Percentiles rank a stretch among this genome's conserved stretches.
Conservation (phyloP, 208 protist genomes). For the Strigomonas culicis region DNA sequence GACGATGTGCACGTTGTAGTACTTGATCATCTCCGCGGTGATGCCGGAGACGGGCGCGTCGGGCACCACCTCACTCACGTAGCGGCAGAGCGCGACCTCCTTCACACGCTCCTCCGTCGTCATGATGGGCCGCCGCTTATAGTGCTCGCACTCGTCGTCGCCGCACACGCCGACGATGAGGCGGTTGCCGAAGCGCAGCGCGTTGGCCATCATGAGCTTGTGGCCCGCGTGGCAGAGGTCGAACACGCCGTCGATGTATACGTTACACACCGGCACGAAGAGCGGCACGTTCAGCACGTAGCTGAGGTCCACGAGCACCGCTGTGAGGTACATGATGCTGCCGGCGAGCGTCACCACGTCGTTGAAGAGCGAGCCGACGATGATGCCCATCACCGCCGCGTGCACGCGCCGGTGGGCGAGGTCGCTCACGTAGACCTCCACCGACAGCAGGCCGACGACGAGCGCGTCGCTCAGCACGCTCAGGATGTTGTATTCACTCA, state of each 20-base stretch:
- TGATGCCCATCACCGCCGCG: slow-evolving; percentile 78
- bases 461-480: slow-evolving; percentile 83
- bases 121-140: slow-evolving; percentile 93
- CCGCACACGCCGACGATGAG: slow-evolving; percentile 91
- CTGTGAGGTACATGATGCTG: slow-evolving; percentile 72
- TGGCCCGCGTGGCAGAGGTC: slow-evolving; percentile 92
- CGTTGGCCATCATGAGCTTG: slow-evolving; percentile 84
- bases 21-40: slow-evolving; percentile 83
- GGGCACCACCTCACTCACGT: slow-evolving; percentile 88
- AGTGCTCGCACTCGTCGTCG: slow-evolving; percentile 79
- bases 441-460: slow-evolving; percentile 78
- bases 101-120: slow-evolving; percentile 82
- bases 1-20: slow-evolving; percentile 92
- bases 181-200: slow-evolving; percentile 83
- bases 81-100: slow-evolving; percentile 88
- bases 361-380: slow-evolving; percentile 84
- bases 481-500: slow-evolving; percentile 62
- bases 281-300: slow-evolving; percentile 87
- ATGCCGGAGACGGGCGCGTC: slow-evolving; percentile 83
- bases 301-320: slow-evolving; percentile 83
- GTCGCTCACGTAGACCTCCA: slow-evolving; percentile 86
- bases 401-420: slow-evolving; percentile 82
- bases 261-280: slow-evolving; percentile 88
- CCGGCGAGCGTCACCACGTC: slow-evolving; percentile 67
- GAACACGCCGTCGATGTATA: slow-evolving; percentile 92